Base-by-base conservation (phyloP, 192 early-diverging fungal genomes). In the Chytriomyces sp. region DNA sequence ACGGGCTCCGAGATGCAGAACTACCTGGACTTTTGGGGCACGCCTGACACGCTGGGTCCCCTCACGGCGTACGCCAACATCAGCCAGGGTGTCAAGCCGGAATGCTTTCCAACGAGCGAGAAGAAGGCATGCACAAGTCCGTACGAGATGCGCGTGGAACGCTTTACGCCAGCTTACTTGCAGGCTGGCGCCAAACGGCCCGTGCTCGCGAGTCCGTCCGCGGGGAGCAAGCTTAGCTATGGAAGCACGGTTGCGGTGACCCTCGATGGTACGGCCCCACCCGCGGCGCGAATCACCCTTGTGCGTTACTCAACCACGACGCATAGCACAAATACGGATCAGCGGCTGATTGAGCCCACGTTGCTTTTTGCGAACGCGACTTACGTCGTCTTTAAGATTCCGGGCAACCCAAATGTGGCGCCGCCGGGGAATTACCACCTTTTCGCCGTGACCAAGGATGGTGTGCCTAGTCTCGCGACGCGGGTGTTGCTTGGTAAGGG, bases 241-340 rank as follows among this genome's bases (percentile, higher is more conserved):
- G 68, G 63, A 7, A 59, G 53, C 3, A 62, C 68, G 6, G 68
- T 82, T 37, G 52, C 17, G 1, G 26, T 82, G 12, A 54, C 39
- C 4, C 57, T 73, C 7, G 63, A 53, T 17, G n/a, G 67, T 26
- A 64, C 62, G 3, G 71, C 34, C 22, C 56, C 40, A 22, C 54
- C 44, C 5, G 67, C 74, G 34, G 55, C 6, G 26, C 14, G 55
- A 3, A 74, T 82, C 19, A 55, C 52, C 37, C 40, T 82, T 3
- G 40, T 78, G 25, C 75, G 82, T 32, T 76, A 80, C 69, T 53
- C 73, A 3, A 75, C 75, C 53, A 67, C 75, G 5, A 84, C 82
- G 17, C 82, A 84, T 68, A 38, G 61, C 39, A 75, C 72, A 38
- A 84, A 82, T 70, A 76, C 74, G 33, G 82, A 84, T 63, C 79